These are phyloP conservation scores for Neostapfia colusana DNA, from an alignment of 176 grass and related monocot species.

Conservation along the genomic window DNA sequence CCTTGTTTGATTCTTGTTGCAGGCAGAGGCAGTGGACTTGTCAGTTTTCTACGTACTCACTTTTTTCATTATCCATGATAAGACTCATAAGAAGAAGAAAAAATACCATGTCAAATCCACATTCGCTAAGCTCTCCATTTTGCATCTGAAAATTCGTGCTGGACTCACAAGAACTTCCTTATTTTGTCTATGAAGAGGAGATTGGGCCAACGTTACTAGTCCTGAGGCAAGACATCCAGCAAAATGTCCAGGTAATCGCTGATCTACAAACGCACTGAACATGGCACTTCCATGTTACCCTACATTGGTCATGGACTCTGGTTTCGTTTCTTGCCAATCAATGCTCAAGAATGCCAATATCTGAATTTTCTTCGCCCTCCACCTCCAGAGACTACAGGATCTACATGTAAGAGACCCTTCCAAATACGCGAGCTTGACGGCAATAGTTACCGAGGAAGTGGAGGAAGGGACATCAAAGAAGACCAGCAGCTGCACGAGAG, in stretches of 20 bases:
- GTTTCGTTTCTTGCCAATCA: slow-evolving; percentile 6
- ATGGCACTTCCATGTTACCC: not conserved
- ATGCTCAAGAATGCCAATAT: not conserved
- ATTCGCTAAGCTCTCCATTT: not conserved
- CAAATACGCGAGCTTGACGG: slow-evolving; percentile 50
- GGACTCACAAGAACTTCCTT: slow-evolving; percentile 18
- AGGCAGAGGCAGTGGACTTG: not conserved
- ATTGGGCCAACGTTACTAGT: slow-evolving; percentile 82
- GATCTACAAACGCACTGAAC: not conserved
- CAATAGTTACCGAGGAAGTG: slow-evolving; percentile 61
- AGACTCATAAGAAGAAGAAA: not conserved
- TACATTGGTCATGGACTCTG: not conserved
- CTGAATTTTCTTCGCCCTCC: not conserved
- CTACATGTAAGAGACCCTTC: slow-evolving; percentile 50
- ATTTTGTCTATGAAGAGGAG: slow-evolving; percentile 55
- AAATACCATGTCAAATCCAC: not conserved
- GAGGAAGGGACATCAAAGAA: slow-evolving; percentile 59
- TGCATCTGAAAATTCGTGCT: not conserved
- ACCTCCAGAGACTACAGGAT: slow-evolving; percentile 63
- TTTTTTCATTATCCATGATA: not conserved
- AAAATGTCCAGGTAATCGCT: slow-evolving; percentile 72
- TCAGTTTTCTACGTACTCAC: not conserved
- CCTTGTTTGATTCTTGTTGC: not conserved
- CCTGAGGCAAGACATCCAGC: slow-evolving; percentile 68
- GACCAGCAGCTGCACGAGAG: slow-evolving; percentile 69